These are phyloP conservation scores for Dichomitus squalens DNA, from an alignment of 1,284 basidiomycete species.

Conservation along the genomic window DNA sequence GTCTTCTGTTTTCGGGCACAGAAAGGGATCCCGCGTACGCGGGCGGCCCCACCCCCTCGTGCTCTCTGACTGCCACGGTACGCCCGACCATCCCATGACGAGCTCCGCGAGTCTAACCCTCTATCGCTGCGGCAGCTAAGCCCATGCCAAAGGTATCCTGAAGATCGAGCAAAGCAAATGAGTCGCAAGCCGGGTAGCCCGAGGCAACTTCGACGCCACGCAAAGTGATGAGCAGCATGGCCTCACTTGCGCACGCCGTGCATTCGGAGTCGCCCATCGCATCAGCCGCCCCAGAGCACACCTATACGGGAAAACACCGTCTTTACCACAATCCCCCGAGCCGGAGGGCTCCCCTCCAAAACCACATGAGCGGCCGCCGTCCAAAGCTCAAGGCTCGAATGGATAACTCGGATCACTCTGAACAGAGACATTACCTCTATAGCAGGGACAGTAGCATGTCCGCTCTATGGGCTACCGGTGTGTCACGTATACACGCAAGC, in stretches of 20 bases:
- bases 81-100: background rate
- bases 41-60: constrained; percentile 1
- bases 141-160: too few species aligned
- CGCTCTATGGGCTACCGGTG: background rate
- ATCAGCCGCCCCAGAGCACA: background rate
- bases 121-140: background rate
- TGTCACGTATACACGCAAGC: background rate
- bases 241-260: constrained; percentile 4
- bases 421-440: background rate
- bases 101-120: background rate
- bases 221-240: background rate
- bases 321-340: background rate
- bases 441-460: background rate
- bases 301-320: background rate
- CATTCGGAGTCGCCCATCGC: background rate
- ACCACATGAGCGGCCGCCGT: constrained; percentile 8
- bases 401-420: constrained; percentile 1
- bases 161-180: too few species aligned
- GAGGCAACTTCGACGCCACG: background rate
- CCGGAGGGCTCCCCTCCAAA: background rate
- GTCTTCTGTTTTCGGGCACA: background rate
- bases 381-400: background rate
- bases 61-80: background rate
- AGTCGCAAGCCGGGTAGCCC: background rate
- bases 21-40: background rate